Conservation (phyloP, 441 rosid genomes). For the Geranium incanum region DNA sequence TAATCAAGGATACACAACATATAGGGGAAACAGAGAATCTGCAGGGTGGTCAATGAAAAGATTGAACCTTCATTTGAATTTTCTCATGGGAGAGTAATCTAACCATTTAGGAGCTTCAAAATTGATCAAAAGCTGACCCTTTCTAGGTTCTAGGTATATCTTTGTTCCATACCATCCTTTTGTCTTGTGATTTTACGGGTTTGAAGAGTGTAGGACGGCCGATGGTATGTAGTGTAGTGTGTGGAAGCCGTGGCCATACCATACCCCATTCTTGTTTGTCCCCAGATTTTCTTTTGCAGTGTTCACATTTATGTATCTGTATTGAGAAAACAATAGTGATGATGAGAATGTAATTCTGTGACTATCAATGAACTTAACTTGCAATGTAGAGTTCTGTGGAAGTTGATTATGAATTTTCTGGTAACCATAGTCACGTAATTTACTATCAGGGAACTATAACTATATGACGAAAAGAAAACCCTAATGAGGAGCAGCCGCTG, state of each 20-base stretch:
- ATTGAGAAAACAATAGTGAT: constrained; percentile 20
- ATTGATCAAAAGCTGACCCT: constrained; percentile 36
- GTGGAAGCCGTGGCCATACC: constrained; percentile 10
- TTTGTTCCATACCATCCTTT: constrained; percentile 26
- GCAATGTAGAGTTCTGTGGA: too few relatives aligned
- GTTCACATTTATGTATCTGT: constrained; percentile 17
- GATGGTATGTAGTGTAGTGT: constrained; percentile 27
- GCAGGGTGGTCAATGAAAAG: constrained; percentile 40
- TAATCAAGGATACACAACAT: constrained; percentile 37
- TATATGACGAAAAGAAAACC: too few relatives aligned
- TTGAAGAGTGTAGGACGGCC: constrained; percentile 19
- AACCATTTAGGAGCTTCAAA: constrained; percentile 43
- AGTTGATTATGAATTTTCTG: too few relatives aligned
- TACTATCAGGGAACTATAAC: too few relatives aligned
- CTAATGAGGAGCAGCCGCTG: too few relatives aligned
- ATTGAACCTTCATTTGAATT: neutral
- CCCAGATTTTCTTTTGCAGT: constrained; percentile 14
- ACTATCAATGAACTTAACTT: neutral
- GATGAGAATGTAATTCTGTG: constrained; percentile 23
- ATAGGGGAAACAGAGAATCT: constrained; percentile 37
- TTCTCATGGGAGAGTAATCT: constrained; percentile 35
- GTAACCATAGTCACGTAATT: too few relatives aligned
- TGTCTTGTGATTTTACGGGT: neutral
- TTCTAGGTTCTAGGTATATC: constrained; percentile 34
- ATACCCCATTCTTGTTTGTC: too few relatives aligned